Conservation (phyloP, 2,329 filamentous ascomycete genomes). For the Exutisphaerella laricina region DNA sequence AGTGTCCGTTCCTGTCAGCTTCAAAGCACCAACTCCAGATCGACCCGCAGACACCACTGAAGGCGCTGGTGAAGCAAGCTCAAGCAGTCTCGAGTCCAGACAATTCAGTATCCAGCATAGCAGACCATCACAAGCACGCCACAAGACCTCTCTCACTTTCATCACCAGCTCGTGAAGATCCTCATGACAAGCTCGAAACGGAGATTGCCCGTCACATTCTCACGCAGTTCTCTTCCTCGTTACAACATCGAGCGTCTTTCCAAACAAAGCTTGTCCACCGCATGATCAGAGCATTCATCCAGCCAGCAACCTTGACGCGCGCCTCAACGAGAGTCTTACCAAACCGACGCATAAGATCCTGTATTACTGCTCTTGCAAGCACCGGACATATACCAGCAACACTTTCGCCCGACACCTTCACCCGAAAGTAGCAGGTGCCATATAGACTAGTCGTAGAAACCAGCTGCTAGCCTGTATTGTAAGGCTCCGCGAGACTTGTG, state of each 20-base stretch:
- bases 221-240: constrained; percentile 46
- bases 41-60: constrained; percentile 28
- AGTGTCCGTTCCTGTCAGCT: constrained; percentile 13
- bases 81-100: constrained; percentile 21
- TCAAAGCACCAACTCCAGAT: constrained; percentile 1
- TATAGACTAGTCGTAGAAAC: constrained; percentile 58
- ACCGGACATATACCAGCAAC: constrained; percentile 32
- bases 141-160: constrained; percentile 11
- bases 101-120: constrained; percentile 34
- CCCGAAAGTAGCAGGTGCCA: too few species aligned
- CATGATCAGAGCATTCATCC: constrained; percentile 65
- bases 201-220: constrained; percentile 46
- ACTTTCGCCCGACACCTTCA: constrained; percentile 26
- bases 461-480: constrained; percentile 57
- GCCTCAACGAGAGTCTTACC: constrained; percentile 71
- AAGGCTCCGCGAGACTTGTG: constrained; percentile 38
- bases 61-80: constrained; percentile 28
- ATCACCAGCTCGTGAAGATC: constrained; percentile 34
- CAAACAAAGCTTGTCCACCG: constrained; percentile 49
- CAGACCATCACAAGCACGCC: constrained; percentile 22
- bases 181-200: constrained; percentile 46
- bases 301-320: constrained; percentile 68
- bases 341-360: constrained; percentile 65
- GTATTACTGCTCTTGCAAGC: constrained; percentile 15
- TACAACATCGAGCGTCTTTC: constrained; percentile 33